Evolutionary conservation across 1,139 yeast species (phyloP), one percentile per base, ranked within the genome.

Genomic region (Pichia terricola): DNA sequence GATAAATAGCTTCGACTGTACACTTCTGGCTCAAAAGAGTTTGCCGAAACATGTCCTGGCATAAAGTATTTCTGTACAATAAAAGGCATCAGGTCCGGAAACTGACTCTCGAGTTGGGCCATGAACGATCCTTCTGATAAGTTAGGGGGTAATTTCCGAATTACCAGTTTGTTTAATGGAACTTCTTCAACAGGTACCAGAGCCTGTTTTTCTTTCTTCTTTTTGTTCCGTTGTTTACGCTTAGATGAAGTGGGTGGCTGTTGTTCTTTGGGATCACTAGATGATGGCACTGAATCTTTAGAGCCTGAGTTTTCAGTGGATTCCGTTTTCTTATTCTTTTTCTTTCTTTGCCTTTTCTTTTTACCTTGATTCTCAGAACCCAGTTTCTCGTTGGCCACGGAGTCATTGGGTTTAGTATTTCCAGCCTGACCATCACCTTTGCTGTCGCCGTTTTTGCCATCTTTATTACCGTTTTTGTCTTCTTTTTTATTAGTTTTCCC

Each of bases 61-160:
- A 65, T 65, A 50, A 61, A 69, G 50, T 68, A 66, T 34, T 42
- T 42, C n/a, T 54, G 51, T 6, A 49, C 46, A 28, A 60, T 50
- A 6, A 33, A 28, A 1, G 34, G 34, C 10, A 30, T 37, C 5
- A 45, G 42, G 3, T 38, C 46, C 1, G 51, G 47, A 25, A 35
- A 22, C 31, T 8, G 5, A 16, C 32, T n/a, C 7, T 25, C 25
- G 5, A 50, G 28, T 26, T 57, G 53, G 3, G 47, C 41, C 25
- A 48, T 45, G 45, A 68, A 68, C 33, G 56, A 63, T 0, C 50
- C 50, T 40, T 60, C 59, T 2, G 53, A 45, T 31, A 69, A 43
- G 7, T 46, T 54, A 0, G 74, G 70, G 1, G 73, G 73, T 32
- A 70, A 51, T 26, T 60, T 53, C 34, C 73, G 57, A 5, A 69